Percentiles rank a stretch among this genome's conserved stretches.
phyloP scores from a whole-genome alignment of 768 basidiomycete species.

The Infundibulicybe gibba region DNA sequence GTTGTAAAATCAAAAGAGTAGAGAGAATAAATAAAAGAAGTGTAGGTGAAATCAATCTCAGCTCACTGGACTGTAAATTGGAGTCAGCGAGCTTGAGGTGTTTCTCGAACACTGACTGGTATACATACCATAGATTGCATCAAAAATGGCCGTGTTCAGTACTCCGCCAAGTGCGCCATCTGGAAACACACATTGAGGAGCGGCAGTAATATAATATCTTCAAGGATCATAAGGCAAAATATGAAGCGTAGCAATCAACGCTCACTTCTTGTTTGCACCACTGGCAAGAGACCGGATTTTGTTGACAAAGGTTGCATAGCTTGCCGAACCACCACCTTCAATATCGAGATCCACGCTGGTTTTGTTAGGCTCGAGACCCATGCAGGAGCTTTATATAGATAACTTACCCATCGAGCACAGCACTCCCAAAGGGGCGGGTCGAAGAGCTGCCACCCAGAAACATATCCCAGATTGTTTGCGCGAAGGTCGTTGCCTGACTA shows the following conservation, averaged over 20 bases:
- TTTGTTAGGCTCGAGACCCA: too few species aligned
- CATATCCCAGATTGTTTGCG: constrained; percentile 66
- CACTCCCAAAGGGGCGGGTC: constrained; percentile 68
- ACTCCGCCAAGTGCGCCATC: constrained; percentile 59
- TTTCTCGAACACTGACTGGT: neutral
- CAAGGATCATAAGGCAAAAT: neutral
- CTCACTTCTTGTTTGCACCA: constrained; percentile 51
- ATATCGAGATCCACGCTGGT: constrained; percentile 68
- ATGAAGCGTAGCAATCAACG: neutral
- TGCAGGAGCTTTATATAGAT: too few species aligned
- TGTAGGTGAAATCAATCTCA: neutral
- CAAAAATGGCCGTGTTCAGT: constrained; percentile 59
- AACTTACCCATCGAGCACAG: constrained; percentile 67
- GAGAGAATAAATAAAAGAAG: neutral
- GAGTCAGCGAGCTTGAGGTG: neutral
- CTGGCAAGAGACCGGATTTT: constrained; percentile 47
- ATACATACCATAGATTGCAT: constrained; percentile 63
- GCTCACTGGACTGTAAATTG: constrained; percentile 29
- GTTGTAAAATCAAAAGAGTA: constrained; percentile 45
- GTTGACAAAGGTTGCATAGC: constrained; percentile 54
- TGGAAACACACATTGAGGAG: constrained; percentile 68
- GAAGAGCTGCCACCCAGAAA: constrained; percentile 57
- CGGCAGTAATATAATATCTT: constrained; percentile 66
- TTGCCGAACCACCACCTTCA: constrained; percentile 54
- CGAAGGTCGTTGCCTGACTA: constrained; percentile 54